These are phyloP conservation scores for Ligustrum vulgare DNA, from an alignment of 257 asterid genomes.

Conservation along the genomic window DNA sequence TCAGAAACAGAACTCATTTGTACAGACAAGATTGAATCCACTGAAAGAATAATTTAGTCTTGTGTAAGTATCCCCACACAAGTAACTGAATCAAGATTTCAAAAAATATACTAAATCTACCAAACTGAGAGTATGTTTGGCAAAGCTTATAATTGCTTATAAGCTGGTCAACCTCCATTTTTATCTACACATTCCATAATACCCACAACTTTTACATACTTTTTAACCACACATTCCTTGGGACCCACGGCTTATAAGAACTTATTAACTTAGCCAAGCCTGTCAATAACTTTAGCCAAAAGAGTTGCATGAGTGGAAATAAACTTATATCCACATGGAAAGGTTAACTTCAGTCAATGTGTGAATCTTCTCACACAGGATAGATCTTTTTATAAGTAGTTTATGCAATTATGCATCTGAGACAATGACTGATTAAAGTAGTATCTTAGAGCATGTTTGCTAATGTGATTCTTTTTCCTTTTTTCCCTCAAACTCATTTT, in stretches of 20 bases:
- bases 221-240: no score
- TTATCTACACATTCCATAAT: no score
- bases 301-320: neutral
- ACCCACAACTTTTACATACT: no score
- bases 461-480: no score
- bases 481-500: no score
- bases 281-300: neutral
- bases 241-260: no score
- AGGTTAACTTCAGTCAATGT: neutral
- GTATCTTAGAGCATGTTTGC: no score
- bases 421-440: neutral
- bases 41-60: constrained; percentile 43
- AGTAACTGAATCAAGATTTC: neutral
- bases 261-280: no score
- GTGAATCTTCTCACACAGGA: neutral
- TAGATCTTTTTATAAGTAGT: neutral
- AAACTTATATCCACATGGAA: neutral
- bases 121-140: neutral
- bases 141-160: neutral
- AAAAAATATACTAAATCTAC: constrained; percentile 7
- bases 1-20: constrained; percentile 57
- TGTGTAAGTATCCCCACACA: constrained; percentile 15
- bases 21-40: constrained; percentile 53
- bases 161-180: no score
- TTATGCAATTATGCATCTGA: neutral